phyloP scores from a whole-genome alignment of 345 rosid genomes.

The Acer saccharum region DNA sequence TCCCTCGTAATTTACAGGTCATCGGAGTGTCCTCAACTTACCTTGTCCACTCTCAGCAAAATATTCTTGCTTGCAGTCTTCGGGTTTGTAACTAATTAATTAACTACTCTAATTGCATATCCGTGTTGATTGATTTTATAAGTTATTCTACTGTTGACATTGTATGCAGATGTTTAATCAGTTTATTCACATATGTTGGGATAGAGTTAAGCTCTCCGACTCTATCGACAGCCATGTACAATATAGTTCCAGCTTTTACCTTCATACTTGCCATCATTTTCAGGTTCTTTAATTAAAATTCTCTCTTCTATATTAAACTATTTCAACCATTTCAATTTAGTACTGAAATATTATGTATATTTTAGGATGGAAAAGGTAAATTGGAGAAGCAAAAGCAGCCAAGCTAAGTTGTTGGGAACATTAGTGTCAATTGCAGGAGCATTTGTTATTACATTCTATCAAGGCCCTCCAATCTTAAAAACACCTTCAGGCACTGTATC shows the following conservation, averaged over 20 bases:
- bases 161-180: slow-evolving; percentile 24
- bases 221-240: slow-evolving; percentile 57
- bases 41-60: slow-evolving; percentile 31
- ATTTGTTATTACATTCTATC: slow-evolving; percentile 58
- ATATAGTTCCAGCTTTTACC: slow-evolving; percentile 60
- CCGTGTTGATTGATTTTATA: background rate
- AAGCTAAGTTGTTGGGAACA: slow-evolving; percentile 63
- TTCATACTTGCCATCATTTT: slow-evolving; percentile 57
- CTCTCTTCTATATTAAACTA: background rate
- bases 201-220: slow-evolving; percentile 58
- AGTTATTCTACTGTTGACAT: no score
- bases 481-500: background rate
- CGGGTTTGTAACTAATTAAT: slow-evolving; percentile 32
- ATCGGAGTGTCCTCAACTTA: slow-evolving; percentile 31
- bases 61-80: slow-evolving; percentile 46
- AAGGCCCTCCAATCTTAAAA: slow-evolving; percentile 44
- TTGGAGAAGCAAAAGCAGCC: slow-evolving; percentile 47
- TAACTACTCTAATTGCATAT: no score
- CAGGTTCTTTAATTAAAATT: slow-evolving; percentile 29
- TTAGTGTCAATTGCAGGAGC: slow-evolving; percentile 59
- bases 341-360: background rate
- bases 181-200: slow-evolving; percentile 52
- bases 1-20: slow-evolving; percentile 35
- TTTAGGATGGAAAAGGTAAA: slow-evolving; percentile 65
- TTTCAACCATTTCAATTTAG: no score